Percentiles rank a stretch among this genome's conserved stretches.
Conservation (phyloP, 2,329 filamentous ascomycete genomes). For the Helicocarpus griseus region DNA sequence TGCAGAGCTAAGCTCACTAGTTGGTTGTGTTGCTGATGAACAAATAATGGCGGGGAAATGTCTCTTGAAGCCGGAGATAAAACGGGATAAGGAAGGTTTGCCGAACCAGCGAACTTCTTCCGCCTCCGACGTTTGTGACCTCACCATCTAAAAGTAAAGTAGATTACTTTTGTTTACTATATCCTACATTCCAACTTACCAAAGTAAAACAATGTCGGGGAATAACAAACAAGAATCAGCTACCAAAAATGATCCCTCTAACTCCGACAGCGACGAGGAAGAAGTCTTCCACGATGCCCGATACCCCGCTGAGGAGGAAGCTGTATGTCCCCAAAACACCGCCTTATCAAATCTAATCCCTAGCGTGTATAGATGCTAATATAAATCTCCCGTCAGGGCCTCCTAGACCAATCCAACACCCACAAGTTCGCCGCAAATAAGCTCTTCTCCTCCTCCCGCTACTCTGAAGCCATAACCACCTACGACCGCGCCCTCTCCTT, state of each 20-base stretch:
- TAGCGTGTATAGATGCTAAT: background rate
- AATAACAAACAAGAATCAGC: background rate
- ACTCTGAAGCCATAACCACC: constrained; percentile 65
- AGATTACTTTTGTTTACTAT: too few species aligned
- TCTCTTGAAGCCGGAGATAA: background rate
- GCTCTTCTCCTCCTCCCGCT: constrained; percentile 64
- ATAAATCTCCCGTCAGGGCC: constrained; percentile 37
- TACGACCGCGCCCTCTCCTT: constrained; percentile 72
- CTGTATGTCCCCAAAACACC: constrained; percentile 22
- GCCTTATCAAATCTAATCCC: background rate
- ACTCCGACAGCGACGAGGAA: constrained; percentile 27
- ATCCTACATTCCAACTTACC: too few species aligned
- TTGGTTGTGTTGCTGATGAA: background rate
- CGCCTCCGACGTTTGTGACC: too few species aligned
- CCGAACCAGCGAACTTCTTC: too few species aligned
- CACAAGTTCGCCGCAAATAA: constrained; percentile 69
- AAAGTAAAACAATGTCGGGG: background rate
- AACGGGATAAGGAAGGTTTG: background rate
- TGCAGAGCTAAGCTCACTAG: background rate
- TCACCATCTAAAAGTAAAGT: too few species aligned
- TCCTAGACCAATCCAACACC: constrained; percentile 61
- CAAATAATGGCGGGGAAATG: background rate
- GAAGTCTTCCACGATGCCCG: constrained; percentile 33
- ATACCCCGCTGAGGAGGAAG: constrained; percentile 40
- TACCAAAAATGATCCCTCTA: constrained; percentile 8